phyloP scores from a whole-genome alignment of 2,329 filamentous ascomycete species.

The Didymella segeticola region DNA sequence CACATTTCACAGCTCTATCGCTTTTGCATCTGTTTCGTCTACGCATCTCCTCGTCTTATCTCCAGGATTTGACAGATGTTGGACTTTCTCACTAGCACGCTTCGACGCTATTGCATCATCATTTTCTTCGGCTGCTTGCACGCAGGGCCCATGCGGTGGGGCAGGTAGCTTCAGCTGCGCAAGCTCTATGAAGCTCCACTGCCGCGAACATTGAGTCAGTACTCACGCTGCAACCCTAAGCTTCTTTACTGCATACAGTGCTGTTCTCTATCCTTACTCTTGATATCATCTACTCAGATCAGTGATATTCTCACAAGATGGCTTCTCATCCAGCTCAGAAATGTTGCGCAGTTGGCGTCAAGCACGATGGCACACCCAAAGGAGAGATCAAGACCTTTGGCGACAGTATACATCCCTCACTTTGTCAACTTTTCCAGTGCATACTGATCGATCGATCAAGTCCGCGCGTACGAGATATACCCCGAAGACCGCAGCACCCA shows the following conservation, averaged over 20 bases:
- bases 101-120: neutral
- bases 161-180: neutral
- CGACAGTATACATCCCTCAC: slow-evolving; percentile 48
- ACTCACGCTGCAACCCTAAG: neutral
- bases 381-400: slow-evolving; percentile 58
- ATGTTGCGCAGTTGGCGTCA: slow-evolving; percentile 59
- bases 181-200: neutral
- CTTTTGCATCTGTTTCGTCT: neutral
- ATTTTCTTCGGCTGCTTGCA: neutral
- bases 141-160: neutral
- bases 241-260: neutral
- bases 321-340: slow-evolving; percentile 58
- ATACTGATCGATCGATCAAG: slow-evolving; percentile 41
- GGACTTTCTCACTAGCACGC: neutral
- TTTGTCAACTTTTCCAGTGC: neutral
- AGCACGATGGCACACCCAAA: slow-evolving; percentile 58
- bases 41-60: neutral
- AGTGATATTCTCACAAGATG: slow-evolving; percentile 54
- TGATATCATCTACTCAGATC: too few relatives aligned
- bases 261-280: neutral
- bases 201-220: neutral
- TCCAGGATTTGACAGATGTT: neutral
- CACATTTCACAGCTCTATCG: too few relatives aligned
- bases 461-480: slow-evolving; percentile 63
- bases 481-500: slow-evolving; percentile 60